Evolutionary conservation across 129 eudicot species (phyloP).

Genomic region (Daucus carota): DNA sequence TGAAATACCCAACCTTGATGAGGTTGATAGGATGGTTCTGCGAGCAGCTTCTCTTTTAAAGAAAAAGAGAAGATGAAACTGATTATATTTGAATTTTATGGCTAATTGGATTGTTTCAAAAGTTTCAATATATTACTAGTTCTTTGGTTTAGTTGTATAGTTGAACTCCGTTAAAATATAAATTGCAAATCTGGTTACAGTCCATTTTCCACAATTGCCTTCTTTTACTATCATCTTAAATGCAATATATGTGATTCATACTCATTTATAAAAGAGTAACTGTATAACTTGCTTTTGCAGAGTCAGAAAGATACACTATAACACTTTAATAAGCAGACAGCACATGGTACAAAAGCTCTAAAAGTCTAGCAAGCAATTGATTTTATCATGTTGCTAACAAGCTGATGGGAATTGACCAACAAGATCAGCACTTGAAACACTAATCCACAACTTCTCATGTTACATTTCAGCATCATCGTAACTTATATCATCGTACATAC

Average conservation of each 20-base stretch:
- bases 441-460: neutral
- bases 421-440: neutral
- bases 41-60: slow-evolving; percentile 80
- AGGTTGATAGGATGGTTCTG: slow-evolving; percentile 70
- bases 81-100: neutral
- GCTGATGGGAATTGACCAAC: neutral
- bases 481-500: neutral
- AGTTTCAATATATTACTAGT: neutral
- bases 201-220: too few species aligned
- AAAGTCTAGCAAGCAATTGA: neutral
- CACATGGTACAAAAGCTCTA: neutral
- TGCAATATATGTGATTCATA: too few species aligned
- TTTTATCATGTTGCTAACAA: neutral
- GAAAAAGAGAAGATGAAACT: slow-evolving; percentile 44
- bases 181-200: neutral
- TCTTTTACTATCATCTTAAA: too few species aligned
- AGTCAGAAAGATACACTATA: neutral
- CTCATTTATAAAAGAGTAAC: too few species aligned
- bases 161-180: neutral
- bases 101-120: neutral
- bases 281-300: too few species aligned
- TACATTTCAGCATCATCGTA: neutral
- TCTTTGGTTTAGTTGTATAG: neutral
- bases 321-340: neutral
- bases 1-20: slow-evolving; percentile 57